These are phyloP conservation scores for Iberis pinnata DNA, from an alignment of 345 rosid genomes.

Conservation along the genomic window DNA sequence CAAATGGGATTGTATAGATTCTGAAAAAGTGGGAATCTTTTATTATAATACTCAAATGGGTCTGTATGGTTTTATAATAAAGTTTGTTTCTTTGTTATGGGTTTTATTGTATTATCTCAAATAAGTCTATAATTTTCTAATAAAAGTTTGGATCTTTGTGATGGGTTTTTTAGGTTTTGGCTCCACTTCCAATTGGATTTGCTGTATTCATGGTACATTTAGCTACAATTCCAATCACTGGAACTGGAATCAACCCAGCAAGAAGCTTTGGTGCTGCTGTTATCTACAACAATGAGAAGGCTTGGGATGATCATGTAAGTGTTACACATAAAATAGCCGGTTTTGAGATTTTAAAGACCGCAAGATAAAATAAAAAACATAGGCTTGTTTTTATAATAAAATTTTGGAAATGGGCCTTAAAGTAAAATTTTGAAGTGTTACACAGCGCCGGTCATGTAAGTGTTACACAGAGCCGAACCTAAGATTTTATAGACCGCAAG, in stretches of 20 bases:
- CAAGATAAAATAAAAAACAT: no score
- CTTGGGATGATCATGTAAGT: constrained; percentile 56
- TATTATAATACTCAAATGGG: not conserved
- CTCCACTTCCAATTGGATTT: constrained; percentile 75
- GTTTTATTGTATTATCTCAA: not conserved
- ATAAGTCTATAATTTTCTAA: not conserved
- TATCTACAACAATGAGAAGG: constrained; percentile 46
- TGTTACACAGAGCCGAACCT: no score
- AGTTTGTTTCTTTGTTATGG: not conserved
- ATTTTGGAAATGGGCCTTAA: no score
- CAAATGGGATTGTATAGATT: not conserved
- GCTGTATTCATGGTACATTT: constrained; percentile 75
- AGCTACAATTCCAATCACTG: constrained; percentile 76
- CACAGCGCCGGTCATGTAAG: no score
- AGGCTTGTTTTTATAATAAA: no score
- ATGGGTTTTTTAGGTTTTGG: constrained; percentile 32
- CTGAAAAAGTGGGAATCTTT: not conserved
- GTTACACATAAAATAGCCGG: no score
- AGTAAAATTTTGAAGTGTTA: no score
- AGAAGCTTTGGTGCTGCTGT: constrained; percentile 81
- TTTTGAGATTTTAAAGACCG: no score
- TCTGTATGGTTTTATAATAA: not conserved
- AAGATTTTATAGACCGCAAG: no score
- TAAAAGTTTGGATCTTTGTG: not conserved
- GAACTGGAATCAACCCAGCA: constrained; percentile 76